Evolutionary conservation across 306 rosid species (phyloP).

Genomic region (Ormosia emarginata): DNA sequence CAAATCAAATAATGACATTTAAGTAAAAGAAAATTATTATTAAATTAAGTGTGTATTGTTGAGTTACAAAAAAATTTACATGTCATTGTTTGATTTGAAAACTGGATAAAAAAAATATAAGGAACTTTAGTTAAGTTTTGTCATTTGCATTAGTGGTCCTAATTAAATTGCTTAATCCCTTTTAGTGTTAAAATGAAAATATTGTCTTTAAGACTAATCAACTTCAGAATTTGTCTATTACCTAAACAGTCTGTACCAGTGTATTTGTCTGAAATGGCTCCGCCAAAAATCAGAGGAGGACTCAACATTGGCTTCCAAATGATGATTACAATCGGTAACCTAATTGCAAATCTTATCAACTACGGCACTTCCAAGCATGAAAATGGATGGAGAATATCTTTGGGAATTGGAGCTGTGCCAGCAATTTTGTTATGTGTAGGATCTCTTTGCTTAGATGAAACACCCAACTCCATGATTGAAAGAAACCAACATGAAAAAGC

Average conservation of each 20-base stretch:
- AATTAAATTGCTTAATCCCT: not conserved
- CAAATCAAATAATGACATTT: too few species aligned
- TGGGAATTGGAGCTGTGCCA: slow-evolving; percentile 23
- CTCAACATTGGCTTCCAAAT: slow-evolving; percentile 29
- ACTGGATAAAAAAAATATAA: too few species aligned
- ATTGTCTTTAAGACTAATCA: not conserved
- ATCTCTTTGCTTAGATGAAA: not conserved
- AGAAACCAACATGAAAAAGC: slow-evolving; percentile 14
- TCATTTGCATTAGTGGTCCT: too few species aligned
- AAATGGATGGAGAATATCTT: slow-evolving; percentile 28
- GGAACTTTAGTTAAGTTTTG: too few species aligned
- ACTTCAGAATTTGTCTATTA: not conserved
- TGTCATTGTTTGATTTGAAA: too few species aligned
- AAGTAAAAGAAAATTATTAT: too few species aligned
- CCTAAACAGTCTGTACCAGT: slow-evolving; percentile 25
- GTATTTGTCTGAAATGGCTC: slow-evolving; percentile 36
- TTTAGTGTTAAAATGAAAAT: not conserved
- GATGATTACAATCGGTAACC: slow-evolving; percentile 32
- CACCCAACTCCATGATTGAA: slow-evolving; percentile 37
- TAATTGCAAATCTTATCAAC: slow-evolving; percentile 27
- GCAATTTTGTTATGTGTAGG: slow-evolving; percentile 7
- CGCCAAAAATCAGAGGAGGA: slow-evolving; percentile 27
- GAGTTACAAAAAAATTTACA: too few species aligned
- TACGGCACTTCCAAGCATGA: not conserved
- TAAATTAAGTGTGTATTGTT: too few species aligned